phyloP scores from a whole-genome alignment of 1,284 basidiomycete species.

The Coriolopsis trogii region DNA sequence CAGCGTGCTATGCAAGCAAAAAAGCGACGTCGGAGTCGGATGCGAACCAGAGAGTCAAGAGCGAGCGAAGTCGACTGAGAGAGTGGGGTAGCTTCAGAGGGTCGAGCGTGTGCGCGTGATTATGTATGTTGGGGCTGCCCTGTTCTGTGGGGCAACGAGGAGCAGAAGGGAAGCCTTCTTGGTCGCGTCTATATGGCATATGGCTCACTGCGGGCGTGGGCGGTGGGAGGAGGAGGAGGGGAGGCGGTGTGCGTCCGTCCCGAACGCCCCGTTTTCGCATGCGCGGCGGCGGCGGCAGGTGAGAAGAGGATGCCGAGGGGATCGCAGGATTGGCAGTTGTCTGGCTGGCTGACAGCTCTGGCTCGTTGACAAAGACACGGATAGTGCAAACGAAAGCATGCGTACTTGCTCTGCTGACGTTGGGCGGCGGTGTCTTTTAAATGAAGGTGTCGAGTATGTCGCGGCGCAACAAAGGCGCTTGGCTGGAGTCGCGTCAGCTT shows the following conservation, averaged over 20 bases:
- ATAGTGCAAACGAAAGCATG: no score
- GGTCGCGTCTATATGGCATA: neutral
- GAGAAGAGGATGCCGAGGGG: no score
- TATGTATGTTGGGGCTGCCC: neutral
- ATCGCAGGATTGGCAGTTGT: no score
- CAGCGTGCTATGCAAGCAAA: neutral
- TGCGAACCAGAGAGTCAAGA: neutral
- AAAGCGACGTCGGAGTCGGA: neutral
- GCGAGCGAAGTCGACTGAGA: neutral
- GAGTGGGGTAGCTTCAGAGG: constrained; percentile 16
- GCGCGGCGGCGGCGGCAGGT: no score
- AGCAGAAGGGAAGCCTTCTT: neutral
- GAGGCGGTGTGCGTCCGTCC: neutral
- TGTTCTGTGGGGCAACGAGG: constrained; percentile 7
- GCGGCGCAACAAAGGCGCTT: no score
- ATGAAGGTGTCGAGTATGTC: no score
- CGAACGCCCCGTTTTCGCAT: no score
- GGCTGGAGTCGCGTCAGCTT: neutral
- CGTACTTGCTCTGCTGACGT: neutral
- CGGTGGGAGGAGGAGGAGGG: neutral
- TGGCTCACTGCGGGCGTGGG: constrained; percentile 1
- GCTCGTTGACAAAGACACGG: no score
- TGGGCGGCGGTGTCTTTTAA: neutral
- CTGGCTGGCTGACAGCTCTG: no score
- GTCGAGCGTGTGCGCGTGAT: neutral